Evolutionary conservation across 495 filamentous ascomycete species (phyloP).

Genomic region (Penicillium riverlandense): DNA sequence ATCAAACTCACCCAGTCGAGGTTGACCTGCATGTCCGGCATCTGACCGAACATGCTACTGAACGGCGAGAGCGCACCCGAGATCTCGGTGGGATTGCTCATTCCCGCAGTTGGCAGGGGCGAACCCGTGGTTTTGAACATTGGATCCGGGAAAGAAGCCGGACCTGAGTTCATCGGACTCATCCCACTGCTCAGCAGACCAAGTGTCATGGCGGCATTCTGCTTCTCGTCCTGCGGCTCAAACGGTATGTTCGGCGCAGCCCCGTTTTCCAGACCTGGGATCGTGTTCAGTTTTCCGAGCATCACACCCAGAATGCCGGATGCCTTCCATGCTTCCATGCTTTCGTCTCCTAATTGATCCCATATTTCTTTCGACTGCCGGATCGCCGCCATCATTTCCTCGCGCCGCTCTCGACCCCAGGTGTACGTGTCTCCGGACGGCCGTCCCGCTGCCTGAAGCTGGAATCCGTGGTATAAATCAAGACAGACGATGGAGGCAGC

Average conservation of each 20-base stretch:
- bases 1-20: constrained; percentile 67
- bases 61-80: constrained; percentile 42
- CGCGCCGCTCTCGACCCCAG: constrained; percentile 62
- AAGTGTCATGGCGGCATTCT: constrained; percentile 71
- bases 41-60: constrained; percentile 48
- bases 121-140: constrained; percentile 26
- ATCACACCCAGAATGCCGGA: constrained; percentile 69
- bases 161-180: constrained; percentile 49
- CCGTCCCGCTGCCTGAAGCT: constrained; percentile 28
- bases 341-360: constrained; percentile 64
- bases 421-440: constrained; percentile 49
- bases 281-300: constrained; percentile 57
- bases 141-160: constrained; percentile 22
- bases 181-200: constrained; percentile 70
- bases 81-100: constrained; percentile 30
- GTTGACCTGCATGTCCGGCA: constrained; percentile 57
- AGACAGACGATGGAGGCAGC: constrained; percentile 82
- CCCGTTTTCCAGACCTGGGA: constrained; percentile 17
- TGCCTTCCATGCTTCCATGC: constrained; percentile 87
- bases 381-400: constrained; percentile 67
- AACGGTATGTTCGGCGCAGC: constrained; percentile 12
- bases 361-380: constrained; percentile 71
- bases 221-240: constrained; percentile 39
- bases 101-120: constrained; percentile 25
- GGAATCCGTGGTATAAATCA: constrained; percentile 55